Base-by-base conservation (phyloP, 1,284 basidiomycete genomes). In the Puccinia novopanici region DNA sequence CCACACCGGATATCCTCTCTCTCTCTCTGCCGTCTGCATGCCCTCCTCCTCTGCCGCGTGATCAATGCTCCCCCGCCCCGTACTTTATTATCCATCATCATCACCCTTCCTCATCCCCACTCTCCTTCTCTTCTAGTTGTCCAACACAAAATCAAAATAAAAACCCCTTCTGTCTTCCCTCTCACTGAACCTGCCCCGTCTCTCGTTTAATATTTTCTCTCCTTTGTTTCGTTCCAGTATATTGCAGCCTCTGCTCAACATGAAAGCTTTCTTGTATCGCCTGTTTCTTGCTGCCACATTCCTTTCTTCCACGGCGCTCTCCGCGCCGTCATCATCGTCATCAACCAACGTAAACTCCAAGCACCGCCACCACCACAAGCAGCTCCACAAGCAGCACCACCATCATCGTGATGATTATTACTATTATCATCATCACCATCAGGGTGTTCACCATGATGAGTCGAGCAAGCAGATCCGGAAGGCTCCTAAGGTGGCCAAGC, bases 381-480 rank as follows among this genome's bases (percentile, higher is more conserved):
- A n/a, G n/a, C n/a, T n/a, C n/a, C n/a, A n/a, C n/a, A n/a, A n/a
- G n/a, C n/a, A n/a, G n/a, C n/a, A n/a, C n/a, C n/a, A n/a, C n/a
- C n/a, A n/a, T n/a, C n/a, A n/a, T n/a, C n/a, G n/a, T n/a, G n/a
- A n/a, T n/a, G n/a, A n/a, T n/a, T n/a, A n/a, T n/a, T n/a, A n/a
- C n/a, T n/a, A 19, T 4, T 71, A 52, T n/a, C 48, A 54, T 71
- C 68, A 37, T 34, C 48, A 24, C 52, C 17, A 10, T 19, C 12
- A 37, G 34, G 48, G 19, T 48, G 17, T 13, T 30, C 30, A 71
- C 34, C 24, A 13, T 48, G n/a, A 54, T 71, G 15, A 37, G 19
- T 52, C 52, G n/a, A 54, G n/a, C 48, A 71, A 71, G 48, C 48
- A 71, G 34, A 30, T 71, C 30, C 68, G 48, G 19, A 45, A 34